Evolutionary conservation across 2,329 filamentous ascomycete species (phyloP), one percentile per base, ranked within the genome.

Genomic region (Fusarium sacchari): DNA sequence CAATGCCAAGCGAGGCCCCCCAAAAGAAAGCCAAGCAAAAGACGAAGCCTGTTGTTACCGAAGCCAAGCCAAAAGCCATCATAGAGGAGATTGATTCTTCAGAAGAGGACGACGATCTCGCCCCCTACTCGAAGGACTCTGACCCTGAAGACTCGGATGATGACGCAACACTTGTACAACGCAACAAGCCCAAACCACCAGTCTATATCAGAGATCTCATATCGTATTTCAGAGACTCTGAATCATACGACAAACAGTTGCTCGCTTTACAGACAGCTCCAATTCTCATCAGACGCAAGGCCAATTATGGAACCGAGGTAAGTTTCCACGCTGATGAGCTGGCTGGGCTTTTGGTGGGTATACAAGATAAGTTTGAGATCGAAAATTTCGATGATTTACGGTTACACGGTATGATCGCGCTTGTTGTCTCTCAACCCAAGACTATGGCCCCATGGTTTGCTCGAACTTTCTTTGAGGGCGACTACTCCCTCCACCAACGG

Each of bases 131-230:
- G 20, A 98, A 97, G 80, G 94, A 94, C 77, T 95, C 93, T 4
- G 96, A 99, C 75, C 88, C 91, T 0, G 94, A 97, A 79, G 96
- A 99, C 79, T 96, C 94, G 0, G 95, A 98, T 64, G 95, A 98
- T 42, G 97, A 99, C 76, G 92, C 96, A 10, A 97, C 95, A 0
- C 85, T 97, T 24, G 88, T 98, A 53, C 92, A 93, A 64, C 89
- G 95, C 20, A 91, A 96, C 81, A 98, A 96, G 76, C 89, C 92
- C 28, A 93, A 89, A 65, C 89, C 94, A 0, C 96, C 96, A 3
- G 95, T 99, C 2, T 98, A 98, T 78, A 92, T 98, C 67, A 91
- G 95, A 50, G 94, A 97, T 76, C 87, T 98, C 17, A 91, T 98
- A 61, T 81, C 86, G 13, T 95, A 92, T 78, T 86, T 99, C 6